Evolutionary conservation across 2,329 filamentous ascomycete genomes (phyloP).

Genomic region (Colletotrichum eremochloae): DNA sequence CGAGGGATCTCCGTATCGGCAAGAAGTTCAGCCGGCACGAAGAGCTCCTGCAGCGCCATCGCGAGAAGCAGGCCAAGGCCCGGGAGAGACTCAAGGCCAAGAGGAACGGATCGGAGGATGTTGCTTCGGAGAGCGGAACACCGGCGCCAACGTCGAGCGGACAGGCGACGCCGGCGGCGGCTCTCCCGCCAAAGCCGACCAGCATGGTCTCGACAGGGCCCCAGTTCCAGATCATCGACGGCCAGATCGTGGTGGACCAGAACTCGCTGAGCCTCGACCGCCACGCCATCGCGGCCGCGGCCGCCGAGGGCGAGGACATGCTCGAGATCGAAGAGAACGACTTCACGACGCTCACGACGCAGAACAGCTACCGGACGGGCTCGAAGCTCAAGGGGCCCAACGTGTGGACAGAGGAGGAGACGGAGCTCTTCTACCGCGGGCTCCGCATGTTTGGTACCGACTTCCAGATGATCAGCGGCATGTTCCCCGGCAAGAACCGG

Average conservation of each 20-base stretch:
- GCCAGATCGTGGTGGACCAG: conserved; percentile 79
- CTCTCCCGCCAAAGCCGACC: conserved; percentile 44
- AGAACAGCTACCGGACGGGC: conserved; percentile 72
- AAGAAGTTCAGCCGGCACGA: conserved; percentile 82
- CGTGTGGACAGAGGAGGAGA: conserved; percentile 78
- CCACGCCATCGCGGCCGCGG: conserved; percentile 71
- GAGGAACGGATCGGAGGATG: conserved; percentile 43
- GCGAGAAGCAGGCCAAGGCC: conserved; percentile 57
- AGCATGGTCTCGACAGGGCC: conserved; percentile 54
- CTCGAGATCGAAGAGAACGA: conserved; percentile 83
- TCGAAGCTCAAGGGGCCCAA: conserved; percentile 74
- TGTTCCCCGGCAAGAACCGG: conserved; percentile 80
- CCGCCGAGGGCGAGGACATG: conserved; percentile 62
- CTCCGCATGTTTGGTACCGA: conserved; percentile 85
- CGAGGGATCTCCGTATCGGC: conserved; percentile 76
- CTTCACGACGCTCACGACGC: conserved; percentile 79
- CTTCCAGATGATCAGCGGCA: conserved; percentile 82
- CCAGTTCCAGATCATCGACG: conserved; percentile 76
- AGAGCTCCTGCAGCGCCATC: conserved; percentile 77
- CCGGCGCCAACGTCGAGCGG: conserved; percentile 17
- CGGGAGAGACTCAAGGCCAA: conserved; percentile 50
- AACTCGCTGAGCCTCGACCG: conserved; percentile 76
- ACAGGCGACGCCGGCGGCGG: conserved; percentile 43
- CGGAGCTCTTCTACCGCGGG: conserved; percentile 81
- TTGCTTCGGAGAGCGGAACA: conserved; percentile 42